Percentiles rank a stretch among this genome's conserved stretches.
Conservation (phyloP, 2,329 filamentous ascomycete genomes). For the Beauveria rudraprayagi region DNA sequence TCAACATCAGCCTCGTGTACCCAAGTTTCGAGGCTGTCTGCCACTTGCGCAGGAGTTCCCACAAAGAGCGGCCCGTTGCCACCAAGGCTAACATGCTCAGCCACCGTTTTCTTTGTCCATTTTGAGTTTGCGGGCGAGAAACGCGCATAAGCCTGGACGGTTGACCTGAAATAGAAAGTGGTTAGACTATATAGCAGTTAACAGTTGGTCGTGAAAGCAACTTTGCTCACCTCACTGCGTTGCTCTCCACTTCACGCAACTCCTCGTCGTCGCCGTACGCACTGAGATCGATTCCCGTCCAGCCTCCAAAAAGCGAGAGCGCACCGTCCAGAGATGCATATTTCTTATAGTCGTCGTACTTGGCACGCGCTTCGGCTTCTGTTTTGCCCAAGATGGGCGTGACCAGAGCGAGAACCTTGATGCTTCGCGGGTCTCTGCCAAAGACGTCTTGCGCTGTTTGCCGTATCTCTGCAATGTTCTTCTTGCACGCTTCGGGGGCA, state of each 20-base stretch:
- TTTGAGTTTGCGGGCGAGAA: constrained; percentile 22
- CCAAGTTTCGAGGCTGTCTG: constrained; percentile 27
- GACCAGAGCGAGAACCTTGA: constrained; percentile 54
- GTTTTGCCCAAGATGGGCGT: constrained; percentile 53
- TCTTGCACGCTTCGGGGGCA: constrained; percentile 44
- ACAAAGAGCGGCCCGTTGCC: constrained; percentile 23
- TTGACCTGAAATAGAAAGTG: constrained; percentile 27
- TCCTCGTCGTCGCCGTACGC: constrained; percentile 56
- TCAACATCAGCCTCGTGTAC: constrained; percentile 51
- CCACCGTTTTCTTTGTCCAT: constrained; percentile 28
- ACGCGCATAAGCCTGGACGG: constrained; percentile 39
- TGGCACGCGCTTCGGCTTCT: constrained; percentile 45
- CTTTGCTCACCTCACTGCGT: constrained; percentile 36
- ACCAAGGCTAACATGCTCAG: constrained; percentile 25
- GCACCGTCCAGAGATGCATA: constrained; percentile 55
- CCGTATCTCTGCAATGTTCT: constrained; percentile 50
- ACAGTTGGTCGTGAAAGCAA: background rate
- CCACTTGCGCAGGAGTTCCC: constrained; percentile 23
- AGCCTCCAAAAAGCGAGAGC: constrained; percentile 56
- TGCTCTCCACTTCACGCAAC: constrained; percentile 49
- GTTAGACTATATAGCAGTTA: background rate
- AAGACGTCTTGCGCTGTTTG: constrained; percentile 37
- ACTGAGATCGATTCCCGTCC: constrained; percentile 57
- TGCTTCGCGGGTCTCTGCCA: constrained; percentile 43
- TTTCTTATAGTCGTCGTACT: constrained; percentile 43